Evolutionary conservation across 805 yeast species (phyloP).

Genomic region (Isabelozyma heimii): DNA sequence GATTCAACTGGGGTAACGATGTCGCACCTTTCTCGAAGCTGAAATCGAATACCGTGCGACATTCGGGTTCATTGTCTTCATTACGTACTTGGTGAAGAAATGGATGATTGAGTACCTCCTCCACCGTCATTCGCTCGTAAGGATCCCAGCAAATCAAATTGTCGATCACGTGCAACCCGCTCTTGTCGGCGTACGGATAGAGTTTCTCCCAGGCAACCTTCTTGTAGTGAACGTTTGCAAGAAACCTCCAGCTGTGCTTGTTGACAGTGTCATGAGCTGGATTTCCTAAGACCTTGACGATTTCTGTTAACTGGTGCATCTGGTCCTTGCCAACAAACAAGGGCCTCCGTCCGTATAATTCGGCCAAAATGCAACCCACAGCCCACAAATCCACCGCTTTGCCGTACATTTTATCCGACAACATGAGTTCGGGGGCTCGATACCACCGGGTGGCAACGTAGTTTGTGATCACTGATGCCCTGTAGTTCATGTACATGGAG

Average conservation of each 20-base stretch:
- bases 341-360: constrained; percentile 77
- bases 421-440: constrained; percentile 85
- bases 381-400: constrained; percentile 90
- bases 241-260: constrained; percentile 25
- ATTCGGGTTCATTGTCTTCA: constrained; percentile 52
- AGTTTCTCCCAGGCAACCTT: constrained; percentile 45
- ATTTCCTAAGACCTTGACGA: constrained; percentile 66
- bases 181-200: constrained; percentile 59
- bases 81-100: constrained; percentile 56
- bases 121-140: constrained; percentile 50
- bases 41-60: constrained; percentile 56
- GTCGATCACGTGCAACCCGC: constrained; percentile 53
- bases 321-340: constrained; percentile 75
- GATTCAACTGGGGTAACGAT: constrained; percentile 39
- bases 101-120: constrained; percentile 54
- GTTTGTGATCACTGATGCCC: constrained; percentile 56
- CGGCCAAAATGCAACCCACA: constrained; percentile 86
- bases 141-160: constrained; percentile 66
- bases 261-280: constrained; percentile 52
- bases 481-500: constrained; percentile 27
- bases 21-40: constrained; percentile 51
- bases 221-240: constrained; percentile 18
- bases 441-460: constrained; percentile 97
- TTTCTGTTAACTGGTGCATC: constrained; percentile 66
- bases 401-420: constrained; percentile 57